phyloP scores from a whole-genome alignment of 129 eudicot genomes.

The Tanacetum coccineum region DNA sequence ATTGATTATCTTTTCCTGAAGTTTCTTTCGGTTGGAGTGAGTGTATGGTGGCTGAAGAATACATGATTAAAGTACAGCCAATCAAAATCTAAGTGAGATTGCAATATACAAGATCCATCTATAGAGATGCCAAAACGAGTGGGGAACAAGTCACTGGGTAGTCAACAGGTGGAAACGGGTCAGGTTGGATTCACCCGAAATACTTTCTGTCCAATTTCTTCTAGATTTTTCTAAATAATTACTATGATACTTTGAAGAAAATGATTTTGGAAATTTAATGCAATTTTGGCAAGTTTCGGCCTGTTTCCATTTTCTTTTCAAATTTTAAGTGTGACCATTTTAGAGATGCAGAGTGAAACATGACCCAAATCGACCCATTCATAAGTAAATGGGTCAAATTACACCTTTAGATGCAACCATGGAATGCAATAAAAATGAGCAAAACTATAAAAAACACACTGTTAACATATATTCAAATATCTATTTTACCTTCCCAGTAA shows the following conservation, averaged over 20 bases:
- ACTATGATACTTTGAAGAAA: neutral
- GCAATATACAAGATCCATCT: neutral
- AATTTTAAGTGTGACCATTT: neutral
- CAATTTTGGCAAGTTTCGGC: neutral
- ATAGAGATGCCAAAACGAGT: neutral
- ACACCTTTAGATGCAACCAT: neutral
- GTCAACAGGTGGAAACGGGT: neutral
- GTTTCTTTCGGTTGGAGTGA: slow-evolving; percentile 90
- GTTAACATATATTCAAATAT: neutral
- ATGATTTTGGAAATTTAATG: neutral
- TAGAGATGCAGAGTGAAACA: neutral
- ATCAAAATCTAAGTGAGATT: neutral
- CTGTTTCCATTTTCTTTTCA: neutral
- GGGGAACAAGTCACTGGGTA: neutral
- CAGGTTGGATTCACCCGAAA: neutral
- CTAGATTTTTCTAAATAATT: neutral
- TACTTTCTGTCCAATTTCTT: neutral
- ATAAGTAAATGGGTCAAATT: neutral
- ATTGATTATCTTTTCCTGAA: slow-evolving; percentile 75
- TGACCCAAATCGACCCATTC: neutral
- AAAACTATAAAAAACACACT: neutral
- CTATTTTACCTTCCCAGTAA: slow-evolving; percentile 72
- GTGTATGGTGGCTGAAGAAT: slow-evolving; percentile 77
- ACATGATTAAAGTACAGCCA: neutral
- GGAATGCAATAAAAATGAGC: neutral